These are phyloP conservation scores for Melastoma candidum DNA, from an alignment of 441 rosid genomes.

Conservation along the genomic window DNA sequence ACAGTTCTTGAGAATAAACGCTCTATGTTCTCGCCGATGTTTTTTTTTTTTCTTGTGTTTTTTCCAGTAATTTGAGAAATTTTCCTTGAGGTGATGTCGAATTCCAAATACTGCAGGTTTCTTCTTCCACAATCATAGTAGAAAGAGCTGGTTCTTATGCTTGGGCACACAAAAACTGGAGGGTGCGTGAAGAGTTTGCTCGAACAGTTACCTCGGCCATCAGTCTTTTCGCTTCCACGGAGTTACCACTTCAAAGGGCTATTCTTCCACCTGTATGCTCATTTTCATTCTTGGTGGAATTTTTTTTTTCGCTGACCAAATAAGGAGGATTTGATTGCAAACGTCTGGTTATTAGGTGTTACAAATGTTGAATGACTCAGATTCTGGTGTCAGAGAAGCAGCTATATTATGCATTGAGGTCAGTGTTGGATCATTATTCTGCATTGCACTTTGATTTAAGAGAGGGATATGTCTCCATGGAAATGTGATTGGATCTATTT, in stretches of 20 bases:
- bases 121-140: conserved; percentile 93
- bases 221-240: conserved; percentile 88
- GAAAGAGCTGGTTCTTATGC: conserved; percentile 98
- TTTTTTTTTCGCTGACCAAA: neutral
- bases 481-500: too few relatives aligned
- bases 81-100: too few relatives aligned
- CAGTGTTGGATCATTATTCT: conserved; percentile 2
- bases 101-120: conserved; percentile 43
- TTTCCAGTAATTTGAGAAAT: too few relatives aligned
- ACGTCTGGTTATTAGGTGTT: conserved; percentile 48
- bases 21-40: too few relatives aligned
- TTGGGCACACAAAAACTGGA: conserved; percentile 92
- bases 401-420: conserved; percentile 96
- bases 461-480: too few relatives aligned
- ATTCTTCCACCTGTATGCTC: conserved; percentile 83
- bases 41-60: too few relatives aligned
- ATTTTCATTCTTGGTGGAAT: neutral
- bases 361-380: conserved; percentile 86
- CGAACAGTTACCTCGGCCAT: conserved; percentile 95
- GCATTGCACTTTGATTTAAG: too few relatives aligned
- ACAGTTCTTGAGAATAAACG: too few relatives aligned
- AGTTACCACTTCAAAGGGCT: conserved; percentile 94
- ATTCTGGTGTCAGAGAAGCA: conserved; percentile 87
- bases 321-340: neutral
- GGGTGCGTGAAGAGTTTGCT: conserved; percentile 94